Evolutionary conservation across 1,284 basidiomycete genomes (phyloP), one percentile per base, ranked within the genome.

Genomic region (Leccinum griseonigrum): DNA sequence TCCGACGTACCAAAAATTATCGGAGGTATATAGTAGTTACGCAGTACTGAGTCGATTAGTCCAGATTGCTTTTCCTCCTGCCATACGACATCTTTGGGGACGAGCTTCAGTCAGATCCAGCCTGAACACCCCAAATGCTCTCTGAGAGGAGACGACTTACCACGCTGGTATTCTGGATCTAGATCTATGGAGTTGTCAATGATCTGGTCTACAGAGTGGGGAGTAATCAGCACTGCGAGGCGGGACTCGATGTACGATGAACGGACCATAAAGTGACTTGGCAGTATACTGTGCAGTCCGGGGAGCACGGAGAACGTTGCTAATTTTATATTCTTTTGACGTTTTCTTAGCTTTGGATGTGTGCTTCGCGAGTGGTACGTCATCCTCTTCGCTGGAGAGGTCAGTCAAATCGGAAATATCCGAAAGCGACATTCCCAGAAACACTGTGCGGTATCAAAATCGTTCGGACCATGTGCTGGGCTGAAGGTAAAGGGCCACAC

Each of bases 21-120:
- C 0, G 83, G 82, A 10, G 82, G 84, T 13, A 85, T 77, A 59
- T 84, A 85, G 67, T 80, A 85, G 66, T 85, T 84, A 48, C 81
- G 78, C 54, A 85, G 77, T 29, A 85, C 73, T 0, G 83, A 85
- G 63, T 85, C 84, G 52, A 85, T 83, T 26, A 85, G 70, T 28
- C 79, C 81, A 13, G 76, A 75, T 34, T 82, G 80, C 62, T 81
- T 81, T 57, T 70, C 66, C 57, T 79, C 78, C 4, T 73, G 66
- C 79, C 79, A 85, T 7, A 85, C 83, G 14, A 85, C 72, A 61
- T 81, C 83, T 84, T 57, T 60, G 5, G 3, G n/a, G 48, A 53
- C 4, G 18, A 46, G 16, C 22, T 14, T 1, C 22, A 10, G 14
- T 68, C 26, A 70, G 56, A 60, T 58, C 14, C 31, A 7, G 10